Evolutionary conservation across 1,139 yeast genomes (phyloP), one percentile per base, ranked within the genome.

Genomic region (Hansenula sp.): DNA sequence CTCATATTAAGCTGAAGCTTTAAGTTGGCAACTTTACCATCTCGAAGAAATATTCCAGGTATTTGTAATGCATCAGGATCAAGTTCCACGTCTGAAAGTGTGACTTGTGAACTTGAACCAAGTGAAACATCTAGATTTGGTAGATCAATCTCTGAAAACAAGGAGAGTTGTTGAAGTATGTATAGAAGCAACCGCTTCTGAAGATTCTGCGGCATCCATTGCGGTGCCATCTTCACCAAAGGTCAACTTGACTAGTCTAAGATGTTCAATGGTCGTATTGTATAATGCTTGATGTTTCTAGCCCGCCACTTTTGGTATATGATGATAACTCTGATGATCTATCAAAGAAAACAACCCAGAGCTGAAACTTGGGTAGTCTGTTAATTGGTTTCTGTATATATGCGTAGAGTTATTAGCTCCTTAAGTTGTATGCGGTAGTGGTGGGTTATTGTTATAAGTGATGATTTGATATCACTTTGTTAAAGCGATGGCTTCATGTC

Each of bases 131-230:
- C 94, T 42, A 89, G 63, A 56, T 88, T 84, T 16, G 89, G 84
- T 27, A 86, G 67, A 57, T 88, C 94, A 22, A 88, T 74, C 55
- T 85, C 87, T 2, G 95, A 82, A 57, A 89, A 86, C 32, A 89
- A 64, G n/a, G 90, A 79, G 32, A 89, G 73, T 59, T 87, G 94
- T 56, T 84, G 88, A 19, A 89, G 72, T 5, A 88, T 79, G 61
- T 87, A 88, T 38, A 84, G 75, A 38, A 89, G 74, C 37, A 89
- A 75, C 53, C 95, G 69, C 62, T 85, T 84, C 57, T 88, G 96
- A 35, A 89, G 71, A 58, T 82, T 83, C 57, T 82, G 90, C 11
- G 95, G 92, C 60, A 84, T 72, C 94, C 95, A 85, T 55, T 70
- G 81, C 37, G 84, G 80, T 54, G 76, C 73, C 82, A 77, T 77